These are phyloP conservation scores for Cantharellus anzutake DNA, from an alignment of 768 basidiomycete genomes.

Conservation along the genomic window DNA sequence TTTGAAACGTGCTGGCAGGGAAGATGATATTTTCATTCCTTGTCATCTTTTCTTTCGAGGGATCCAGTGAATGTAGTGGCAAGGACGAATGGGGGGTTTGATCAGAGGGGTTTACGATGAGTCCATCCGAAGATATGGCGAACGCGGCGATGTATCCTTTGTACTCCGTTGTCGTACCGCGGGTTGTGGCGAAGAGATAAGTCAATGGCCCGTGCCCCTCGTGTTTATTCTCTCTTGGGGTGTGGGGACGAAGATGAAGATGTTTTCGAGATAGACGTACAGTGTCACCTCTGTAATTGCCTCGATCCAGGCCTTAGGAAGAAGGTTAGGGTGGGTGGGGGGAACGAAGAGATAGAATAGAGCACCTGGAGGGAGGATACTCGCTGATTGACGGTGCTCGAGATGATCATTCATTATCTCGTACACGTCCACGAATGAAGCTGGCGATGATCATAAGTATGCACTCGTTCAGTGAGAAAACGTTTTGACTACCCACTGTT, in stretches of 20 bases:
- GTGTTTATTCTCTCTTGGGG: not conserved
- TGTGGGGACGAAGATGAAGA: not conserved
- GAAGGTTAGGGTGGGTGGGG: not conserved
- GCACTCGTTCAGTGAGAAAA: not conserved
- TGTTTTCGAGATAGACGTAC: not conserved
- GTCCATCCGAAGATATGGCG: not conserved
- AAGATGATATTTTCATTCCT: no score
- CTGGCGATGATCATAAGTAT: not conserved
- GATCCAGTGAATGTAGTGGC: no score
- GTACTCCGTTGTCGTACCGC: not conserved
- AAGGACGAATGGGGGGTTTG: not conserved
- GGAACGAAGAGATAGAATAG: not conserved
- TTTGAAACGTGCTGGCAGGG: not conserved
- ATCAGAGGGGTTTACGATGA: not conserved
- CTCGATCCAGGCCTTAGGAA: not conserved
- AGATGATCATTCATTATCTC: not conserved
- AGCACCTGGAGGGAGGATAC: not conserved
- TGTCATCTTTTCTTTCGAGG: not conserved
- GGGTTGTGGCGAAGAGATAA: not conserved
- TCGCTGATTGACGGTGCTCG: not conserved
- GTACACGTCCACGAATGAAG: not conserved
- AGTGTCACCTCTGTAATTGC: not conserved
- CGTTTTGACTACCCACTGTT: not conserved
- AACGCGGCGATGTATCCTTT: not conserved
- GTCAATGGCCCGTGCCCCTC: not conserved